Percentiles rank a stretch among this genome's conserved stretches.
phyloP scores from a whole-genome alignment of 1,139 yeast species.

The Protomyces gravidus region DNA sequence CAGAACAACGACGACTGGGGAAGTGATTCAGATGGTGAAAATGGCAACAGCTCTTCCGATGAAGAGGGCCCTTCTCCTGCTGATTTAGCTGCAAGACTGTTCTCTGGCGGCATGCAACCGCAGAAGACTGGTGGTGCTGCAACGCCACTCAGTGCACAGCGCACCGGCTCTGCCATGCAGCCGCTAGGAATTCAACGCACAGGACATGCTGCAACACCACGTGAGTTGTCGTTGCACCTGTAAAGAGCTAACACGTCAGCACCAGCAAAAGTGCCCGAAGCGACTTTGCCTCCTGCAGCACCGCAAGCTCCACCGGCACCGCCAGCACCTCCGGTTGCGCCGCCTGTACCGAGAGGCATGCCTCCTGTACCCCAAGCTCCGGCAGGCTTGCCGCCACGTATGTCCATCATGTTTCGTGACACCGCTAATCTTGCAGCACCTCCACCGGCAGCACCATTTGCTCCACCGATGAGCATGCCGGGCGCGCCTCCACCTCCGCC shows the following conservation, averaged over 20 bases:
- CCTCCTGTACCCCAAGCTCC: conserved; percentile 31
- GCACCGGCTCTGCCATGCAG: conserved; percentile 12
- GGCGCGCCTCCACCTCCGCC: conserved; percentile 28
- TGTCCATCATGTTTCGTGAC: conserved; percentile 12
- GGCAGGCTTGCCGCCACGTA: conserved; percentile 7
- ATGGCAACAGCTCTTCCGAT: conserved; percentile 19
- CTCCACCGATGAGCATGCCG: conserved; percentile 8
- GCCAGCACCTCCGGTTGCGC: conserved; percentile 17
- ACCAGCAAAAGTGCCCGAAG: not conserved
- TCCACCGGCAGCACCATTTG: conserved; percentile 32
- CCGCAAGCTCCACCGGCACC: not conserved
- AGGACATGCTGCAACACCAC: not conserved
- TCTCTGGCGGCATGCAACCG: conserved; percentile 22
- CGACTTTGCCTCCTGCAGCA: not conserved
- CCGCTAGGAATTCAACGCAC: not conserved
- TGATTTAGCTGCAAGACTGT: conserved; percentile 20
- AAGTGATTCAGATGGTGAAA: conserved; percentile 6
- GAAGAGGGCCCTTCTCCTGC: conserved; percentile 28
- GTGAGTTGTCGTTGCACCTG: not conserved
- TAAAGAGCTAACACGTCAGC: not conserved
- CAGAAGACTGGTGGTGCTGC: conserved; percentile 20
- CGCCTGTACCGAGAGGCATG: conserved; percentile 25
- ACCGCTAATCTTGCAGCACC: not conserved
- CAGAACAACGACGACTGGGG: conserved; percentile 23
- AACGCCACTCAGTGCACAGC: conserved; percentile 16